Evolutionary conservation across 345 rosid species (phyloP), one percentile per base, ranked within the genome.

Genomic region (Lagerstroemia speciosa): DNA sequence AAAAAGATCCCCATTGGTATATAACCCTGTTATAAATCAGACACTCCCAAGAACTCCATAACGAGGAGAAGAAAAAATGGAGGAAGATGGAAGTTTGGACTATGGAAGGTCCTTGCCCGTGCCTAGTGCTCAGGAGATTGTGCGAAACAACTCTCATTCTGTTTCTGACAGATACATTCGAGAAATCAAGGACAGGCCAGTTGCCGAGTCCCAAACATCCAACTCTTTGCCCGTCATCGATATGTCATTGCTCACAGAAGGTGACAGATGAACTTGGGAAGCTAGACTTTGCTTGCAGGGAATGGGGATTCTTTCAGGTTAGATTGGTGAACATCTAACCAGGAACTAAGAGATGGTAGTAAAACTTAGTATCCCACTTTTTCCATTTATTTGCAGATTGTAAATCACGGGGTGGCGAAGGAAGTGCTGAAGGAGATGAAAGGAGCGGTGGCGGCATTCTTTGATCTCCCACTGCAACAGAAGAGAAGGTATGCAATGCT

Each of bases 241-340:
- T 8, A 62, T 74, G 64, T 74, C 78, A 8, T 66, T 69, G 71
- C 71, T 76, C 22, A 70, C 70, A 34, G 38, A 41, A 37, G 80
- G 74, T 10, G 72, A 76, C 26, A 5, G 67, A 62, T 61, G 80
- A 78, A 57, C 68, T 34, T 9, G 41, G 41, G 37, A 81, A 69
- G 55, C 70, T 76, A 32, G 69, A 78, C 52, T 2, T 41, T 34
- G 77, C 74, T 36, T 76, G 82, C 80, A 74, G 62, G 62, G 75
- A 70, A 15, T 78, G 85, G 82, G 84, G 77, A 27, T 78, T 78
- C 72, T 81, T 76, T 72, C 76, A 74, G 78, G 78, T 63, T n/a
- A 43, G 20, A 37, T 67, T 17, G 62, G 10, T 53, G 17, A 29
- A 38, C 5, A 41, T 9, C 14, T 41, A n/a, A n/a, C n/a, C n/a